These are phyloP conservation scores for Chloris gayana DNA, from an alignment of 176 grass and related monocot species.

Conservation along the genomic window DNA sequence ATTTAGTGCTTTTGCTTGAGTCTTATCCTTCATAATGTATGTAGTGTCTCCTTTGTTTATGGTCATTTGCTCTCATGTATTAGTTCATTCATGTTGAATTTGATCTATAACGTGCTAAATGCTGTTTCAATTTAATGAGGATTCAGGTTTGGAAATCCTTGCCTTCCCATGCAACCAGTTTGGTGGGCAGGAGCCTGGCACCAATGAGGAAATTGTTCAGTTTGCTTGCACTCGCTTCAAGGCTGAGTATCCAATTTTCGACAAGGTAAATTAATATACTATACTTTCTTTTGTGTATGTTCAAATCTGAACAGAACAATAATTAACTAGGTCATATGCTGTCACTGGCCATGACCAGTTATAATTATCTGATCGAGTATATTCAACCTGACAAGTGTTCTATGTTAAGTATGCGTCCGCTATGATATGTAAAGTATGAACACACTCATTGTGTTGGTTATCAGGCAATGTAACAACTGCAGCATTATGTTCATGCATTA, in stretches of 20 bases:
- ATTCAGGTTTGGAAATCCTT: slow-evolving; percentile 76
- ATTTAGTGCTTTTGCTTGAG: not conserved
- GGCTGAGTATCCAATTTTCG: slow-evolving; percentile 92
- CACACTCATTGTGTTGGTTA: not conserved
- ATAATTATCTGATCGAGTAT: not conserved
- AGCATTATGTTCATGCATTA: not conserved
- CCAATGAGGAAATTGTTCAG: slow-evolving; percentile 80
- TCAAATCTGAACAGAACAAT: not conserved
- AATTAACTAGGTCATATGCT: not conserved
- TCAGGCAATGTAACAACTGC: not conserved
- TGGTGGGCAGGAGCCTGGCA: slow-evolving; percentile 76
- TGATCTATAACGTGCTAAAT: not conserved
- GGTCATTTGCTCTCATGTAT: slow-evolving; percentile 19
- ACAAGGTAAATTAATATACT: slow-evolving; percentile 62
- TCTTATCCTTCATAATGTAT: slow-evolving; percentile 2
- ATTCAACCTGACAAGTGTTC: not conserved
- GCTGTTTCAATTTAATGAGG: not conserved
- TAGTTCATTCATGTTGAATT: not conserved
- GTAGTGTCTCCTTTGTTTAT: not conserved
- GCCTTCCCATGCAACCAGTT: slow-evolving; percentile 96
- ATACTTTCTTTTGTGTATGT: slow-evolving; percentile 13
- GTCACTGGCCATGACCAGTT: not conserved
- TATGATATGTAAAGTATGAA: slow-evolving; percentile 3
- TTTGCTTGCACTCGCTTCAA: slow-evolving; percentile 95
- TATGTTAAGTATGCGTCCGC: slow-evolving; percentile 3